Base-by-base conservation (phyloP, 768 basidiomycete genomes). In the Suillus discolor region DNA sequence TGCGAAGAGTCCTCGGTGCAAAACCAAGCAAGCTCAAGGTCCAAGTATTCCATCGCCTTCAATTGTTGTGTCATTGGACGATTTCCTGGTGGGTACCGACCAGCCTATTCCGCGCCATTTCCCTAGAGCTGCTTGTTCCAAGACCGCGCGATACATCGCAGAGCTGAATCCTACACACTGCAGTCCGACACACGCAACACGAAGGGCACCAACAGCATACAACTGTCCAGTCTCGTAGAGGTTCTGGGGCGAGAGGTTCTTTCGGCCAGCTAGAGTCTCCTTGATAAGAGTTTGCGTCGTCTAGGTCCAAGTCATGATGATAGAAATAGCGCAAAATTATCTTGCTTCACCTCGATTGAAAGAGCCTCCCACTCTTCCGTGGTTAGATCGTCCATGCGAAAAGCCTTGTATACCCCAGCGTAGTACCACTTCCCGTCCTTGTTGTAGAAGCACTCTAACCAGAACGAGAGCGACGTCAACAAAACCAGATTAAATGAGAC, bases 401-500 rank as follows among this genome's bases (percentile, higher is more conserved):
- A 87, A 1, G 84, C 84, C 62, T 83, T 85, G 77, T 93, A 93
- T 4, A 85, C 82, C n/a, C 92, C 92, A 15, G 92, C 91, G 67
- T 93, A 93, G 73, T 93, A 93, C 90, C 90, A 93, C 66, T 86
- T 85, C 9, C 89, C 89, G 63, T 92, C 90, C 73, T 88, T 92
- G 75, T 88, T 89, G 70, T 87, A 93, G 75, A 93, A 93, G 68
- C 90, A 93, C 72, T 93, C 92, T 92, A 65, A 34, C 20, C 41
- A 55, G 41, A 16, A 42, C 1, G 53, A 69, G 38, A 69, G 65
- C n/a, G 28, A 28, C 20, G n/a, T n/a, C 20, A 31, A 31, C 2
- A 38, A 8, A 6, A 49, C 23, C 18, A 7, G 20, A 45, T 45
- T 13, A 28, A 18, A 25, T 62, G 34, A 57, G 20, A 25, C 8